Evolutionary conservation across 495 filamentous ascomycete species (phyloP).

Genomic region (Neurospora sp.): DNA sequence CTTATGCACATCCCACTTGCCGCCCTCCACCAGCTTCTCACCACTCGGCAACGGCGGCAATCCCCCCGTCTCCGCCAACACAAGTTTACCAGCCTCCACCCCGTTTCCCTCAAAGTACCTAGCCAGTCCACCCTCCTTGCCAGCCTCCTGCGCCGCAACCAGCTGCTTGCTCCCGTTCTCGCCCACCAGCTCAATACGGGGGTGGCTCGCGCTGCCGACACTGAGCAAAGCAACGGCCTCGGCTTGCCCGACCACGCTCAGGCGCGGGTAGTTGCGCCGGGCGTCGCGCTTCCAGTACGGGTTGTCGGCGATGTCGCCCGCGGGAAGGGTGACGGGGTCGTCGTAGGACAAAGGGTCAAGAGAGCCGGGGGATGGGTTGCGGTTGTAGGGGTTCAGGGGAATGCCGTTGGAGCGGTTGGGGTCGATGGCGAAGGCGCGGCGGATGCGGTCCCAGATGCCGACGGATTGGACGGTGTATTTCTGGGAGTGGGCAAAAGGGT

Average conservation of each 20-base stretch:
- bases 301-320: conserved; percentile 92
- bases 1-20: conserved; percentile 42
- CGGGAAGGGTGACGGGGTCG: conserved; percentile 86
- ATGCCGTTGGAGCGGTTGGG: conserved; percentile 83
- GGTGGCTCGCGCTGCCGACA: conserved; percentile 71
- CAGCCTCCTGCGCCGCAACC: conserved; percentile 68
- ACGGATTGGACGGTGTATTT: conserved; percentile 95
- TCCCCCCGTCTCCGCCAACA: conserved; percentile 54
- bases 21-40: conserved; percentile 30
- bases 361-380: conserved; percentile 75
- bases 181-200: conserved; percentile 76
- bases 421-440: conserved; percentile 68
- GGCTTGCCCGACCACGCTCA: conserved; percentile 70
- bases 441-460: conserved; percentile 82
- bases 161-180: conserved; percentile 75
- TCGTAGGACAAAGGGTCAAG: conserved; percentile 68
- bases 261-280: conserved; percentile 74
- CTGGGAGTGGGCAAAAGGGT: conserved; percentile 32
- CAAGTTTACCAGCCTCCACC: conserved; percentile 47
- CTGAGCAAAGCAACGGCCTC: conserved; percentile 78
- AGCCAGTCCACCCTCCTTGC: conserved; percentile 57
- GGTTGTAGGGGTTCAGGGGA: conserved; percentile 86
- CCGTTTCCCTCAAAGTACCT: conserved; percentile 61
- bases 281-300: conserved; percentile 95
- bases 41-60: conserved; percentile 77